phyloP scores from a whole-genome alignment of 805 yeast genomes.

The Debaryomyces maramus region DNA sequence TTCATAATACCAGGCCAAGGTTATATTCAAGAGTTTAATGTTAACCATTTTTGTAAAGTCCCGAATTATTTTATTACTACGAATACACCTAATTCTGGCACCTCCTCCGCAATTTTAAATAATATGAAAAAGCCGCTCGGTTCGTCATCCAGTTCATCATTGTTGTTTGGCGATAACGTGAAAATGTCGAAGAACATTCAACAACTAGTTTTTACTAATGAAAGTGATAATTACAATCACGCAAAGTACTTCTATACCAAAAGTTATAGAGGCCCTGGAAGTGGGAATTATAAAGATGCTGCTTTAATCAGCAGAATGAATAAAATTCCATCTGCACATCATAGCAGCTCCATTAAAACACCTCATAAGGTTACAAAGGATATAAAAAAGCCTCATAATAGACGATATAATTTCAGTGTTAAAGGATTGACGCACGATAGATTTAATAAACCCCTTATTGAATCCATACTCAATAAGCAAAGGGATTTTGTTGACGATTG shows the following conservation, averaged over 20 bases:
- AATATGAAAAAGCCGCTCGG: conserved; percentile 15
- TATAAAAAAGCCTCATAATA: conserved; percentile 13
- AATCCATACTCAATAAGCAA: conserved; percentile 28
- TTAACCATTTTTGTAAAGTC: conserved; percentile 40
- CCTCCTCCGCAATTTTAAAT: conserved; percentile 1
- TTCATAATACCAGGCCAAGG: conserved; percentile 46
- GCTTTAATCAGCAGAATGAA: conserved; percentile 41
- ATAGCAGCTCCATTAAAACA: conserved; percentile 9
- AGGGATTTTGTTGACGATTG: conserved; percentile 34
- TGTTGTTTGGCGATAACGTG: conserved; percentile 23
- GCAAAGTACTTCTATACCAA: conserved; percentile 42
- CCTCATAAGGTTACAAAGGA: conserved; percentile 19
- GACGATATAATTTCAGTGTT: conserved; percentile 22
- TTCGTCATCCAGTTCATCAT: conserved; percentile 19
- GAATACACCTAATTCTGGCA: conserved; percentile 21
- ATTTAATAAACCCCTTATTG: conserved; percentile 31
- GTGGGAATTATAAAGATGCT: conserved; percentile 47
- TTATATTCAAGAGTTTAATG: conserved; percentile 41
- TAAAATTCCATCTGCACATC: conserved; percentile 28
- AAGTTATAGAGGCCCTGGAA: conserved; percentile 45
- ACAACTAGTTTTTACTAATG: conserved; percentile 35
- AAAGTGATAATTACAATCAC: conserved; percentile 34
- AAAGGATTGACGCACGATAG: conserved; percentile 41
- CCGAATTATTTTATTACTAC: conserved; percentile 42
- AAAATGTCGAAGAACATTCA: conserved; percentile 35